Conservation (phyloP, 805 yeast genomes). For the Ogataea henricii region DNA sequence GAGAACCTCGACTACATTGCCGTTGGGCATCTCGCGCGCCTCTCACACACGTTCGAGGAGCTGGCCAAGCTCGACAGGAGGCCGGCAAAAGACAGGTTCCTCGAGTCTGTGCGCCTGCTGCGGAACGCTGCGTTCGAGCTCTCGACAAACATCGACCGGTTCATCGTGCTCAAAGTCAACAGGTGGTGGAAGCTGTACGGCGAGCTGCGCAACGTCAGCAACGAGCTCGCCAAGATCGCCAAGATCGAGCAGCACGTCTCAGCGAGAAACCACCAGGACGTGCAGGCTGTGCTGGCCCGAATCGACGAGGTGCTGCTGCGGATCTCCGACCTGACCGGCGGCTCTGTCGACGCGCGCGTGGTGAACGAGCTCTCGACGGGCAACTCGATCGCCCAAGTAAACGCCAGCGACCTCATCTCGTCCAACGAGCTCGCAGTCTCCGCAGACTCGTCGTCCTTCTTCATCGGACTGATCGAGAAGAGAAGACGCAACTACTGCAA, state of each 20-base stretch:
- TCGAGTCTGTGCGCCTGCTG: constrained; percentile 19
- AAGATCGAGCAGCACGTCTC: constrained; percentile 18
- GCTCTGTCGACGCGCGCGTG: constrained; percentile 11
- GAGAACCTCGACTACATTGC: constrained; percentile 15
- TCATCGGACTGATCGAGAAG: constrained; percentile 48
- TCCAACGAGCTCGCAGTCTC: constrained; percentile 5
- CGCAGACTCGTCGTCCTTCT: constrained; percentile 12
- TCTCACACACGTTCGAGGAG: constrained; percentile 9
- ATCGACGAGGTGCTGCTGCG: constrained; percentile 16
- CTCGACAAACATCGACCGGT: constrained; percentile 31
- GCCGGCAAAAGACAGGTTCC: constrained; percentile 13
- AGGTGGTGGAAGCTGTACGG: constrained; percentile 50
- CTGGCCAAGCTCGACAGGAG: constrained; percentile 7
- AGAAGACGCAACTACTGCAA: constrained; percentile 50
- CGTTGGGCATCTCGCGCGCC: neutral
- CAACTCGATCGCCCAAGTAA: constrained; percentile 14
- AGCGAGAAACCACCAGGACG: neutral
- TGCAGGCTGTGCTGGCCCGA: neutral
- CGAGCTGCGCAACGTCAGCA: constrained; percentile 40
- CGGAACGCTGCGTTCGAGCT: constrained; percentile 30
- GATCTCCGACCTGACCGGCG: constrained; percentile 22
- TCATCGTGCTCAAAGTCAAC: constrained; percentile 38
- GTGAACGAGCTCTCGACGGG: constrained; percentile 13
- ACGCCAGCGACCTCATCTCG: constrained; percentile 8
- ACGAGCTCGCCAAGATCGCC: constrained; percentile 28